Evolutionary conservation across 179 eudicot genomes (phyloP), one percentile per base, ranked within the genome.

Genomic region (Beta macrorhiza): DNA sequence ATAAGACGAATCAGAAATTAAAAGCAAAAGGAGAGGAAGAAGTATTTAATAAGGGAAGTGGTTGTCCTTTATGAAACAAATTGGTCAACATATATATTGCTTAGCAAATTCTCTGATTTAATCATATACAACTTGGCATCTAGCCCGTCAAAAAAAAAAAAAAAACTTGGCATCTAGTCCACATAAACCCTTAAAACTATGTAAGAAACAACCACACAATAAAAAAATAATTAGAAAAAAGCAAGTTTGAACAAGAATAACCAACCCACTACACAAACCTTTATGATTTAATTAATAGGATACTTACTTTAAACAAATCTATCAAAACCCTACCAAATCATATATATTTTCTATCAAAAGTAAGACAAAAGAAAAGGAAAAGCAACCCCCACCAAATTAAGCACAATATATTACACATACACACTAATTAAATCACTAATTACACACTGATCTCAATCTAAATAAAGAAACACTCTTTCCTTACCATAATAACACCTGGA

Each of bases 361-460:
- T 71, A 81, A 53, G 73, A 74, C 44, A 80, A 80, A 74, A 64
- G 6, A 17, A 19, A 80, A 74, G 62, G 52, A 74, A 49, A 69
- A 74, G 32, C 52, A 75, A 75, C 1, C 51, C 77, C 67, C 67
- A 75, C 67, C 44, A 74, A 61, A 79, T 47, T 7, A 56, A 37
- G 42, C 42, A 55, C 81, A 57, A 79, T 70, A 62, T 32, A 75
- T 76, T 79, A 79, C 44, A 79, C 42, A 70, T 79, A 79, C 44
- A 79, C 42, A 70, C 67, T 70, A 49, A 49, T 49, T 49, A 67
- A 57, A 25, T 20, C 67, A 56, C 59, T 55, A 56, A 6, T 72
- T 51, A 2, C 61, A 51, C 52, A 15, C 57, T 49, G 42, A 37
- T 37, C 3, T 37, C 42, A 37, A 37, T 37, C 15, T 49, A 49